Percentiles rank a stretch among this genome's conserved stretches.
Conservation (phyloP, 768 basidiomycete genomes). For the Mycena latifolia region DNA sequence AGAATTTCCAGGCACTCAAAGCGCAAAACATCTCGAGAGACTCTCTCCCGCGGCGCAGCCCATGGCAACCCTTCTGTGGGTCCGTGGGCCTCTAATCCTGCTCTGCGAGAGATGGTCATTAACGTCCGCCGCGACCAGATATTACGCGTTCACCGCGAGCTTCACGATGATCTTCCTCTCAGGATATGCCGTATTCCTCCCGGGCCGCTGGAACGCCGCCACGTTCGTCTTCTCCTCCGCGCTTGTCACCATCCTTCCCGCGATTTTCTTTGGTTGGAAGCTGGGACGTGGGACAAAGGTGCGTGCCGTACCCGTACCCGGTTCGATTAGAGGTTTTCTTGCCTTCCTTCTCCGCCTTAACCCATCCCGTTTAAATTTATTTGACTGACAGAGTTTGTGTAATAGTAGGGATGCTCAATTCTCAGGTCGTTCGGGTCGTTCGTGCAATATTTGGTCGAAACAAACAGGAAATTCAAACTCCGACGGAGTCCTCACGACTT, state of each 20-base stretch:
- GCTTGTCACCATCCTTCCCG: conserved; percentile 55
- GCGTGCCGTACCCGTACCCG: too few species aligned
- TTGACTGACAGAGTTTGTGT: too few species aligned
- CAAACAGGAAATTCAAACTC: too few species aligned
- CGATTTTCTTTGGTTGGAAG: conserved; percentile 61
- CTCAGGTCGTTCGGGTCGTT: too few species aligned
- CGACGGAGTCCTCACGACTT: too few species aligned
- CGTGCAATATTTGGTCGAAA: too few species aligned
- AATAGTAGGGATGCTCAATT: too few species aligned
- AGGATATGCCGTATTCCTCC: conserved; percentile 64
- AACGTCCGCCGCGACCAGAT: too few species aligned
- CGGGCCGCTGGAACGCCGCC: conserved; percentile 58
- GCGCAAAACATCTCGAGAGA: conserved; percentile 58
- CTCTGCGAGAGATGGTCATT: not conserved
- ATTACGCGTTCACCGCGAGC: conserved; percentile 42
- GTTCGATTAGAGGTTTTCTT: not conserved
- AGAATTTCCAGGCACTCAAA: conserved; percentile 52
- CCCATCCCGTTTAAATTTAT: too few species aligned
- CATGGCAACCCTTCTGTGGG: conserved; percentile 66
- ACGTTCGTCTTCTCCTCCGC: conserved; percentile 65
- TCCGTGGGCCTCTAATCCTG: conserved; percentile 34
- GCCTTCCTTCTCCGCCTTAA: too few species aligned
- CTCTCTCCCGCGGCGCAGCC: conserved; percentile 55
- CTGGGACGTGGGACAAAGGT: conserved; percentile 56
- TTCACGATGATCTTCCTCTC: conserved; percentile 59